Evolutionary conservation across 1,284 basidiomycete species (phyloP), one percentile per base, ranked within the genome.

Genomic region (Amylostereum areolatum): DNA sequence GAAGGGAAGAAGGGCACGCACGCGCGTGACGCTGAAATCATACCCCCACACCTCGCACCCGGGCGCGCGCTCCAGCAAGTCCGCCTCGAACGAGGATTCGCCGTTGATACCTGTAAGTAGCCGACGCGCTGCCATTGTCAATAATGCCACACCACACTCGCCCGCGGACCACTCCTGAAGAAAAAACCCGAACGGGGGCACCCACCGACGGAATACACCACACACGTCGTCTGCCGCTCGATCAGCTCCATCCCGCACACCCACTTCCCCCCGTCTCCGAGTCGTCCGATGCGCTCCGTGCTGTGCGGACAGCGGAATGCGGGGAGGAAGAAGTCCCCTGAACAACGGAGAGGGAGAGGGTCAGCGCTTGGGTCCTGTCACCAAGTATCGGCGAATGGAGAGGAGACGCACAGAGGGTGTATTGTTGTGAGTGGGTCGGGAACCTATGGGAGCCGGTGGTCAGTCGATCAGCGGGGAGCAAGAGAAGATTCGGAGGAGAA

Each of bases 211-310:
- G 75, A 75, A 54, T 77, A 78, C 43, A 78, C 62, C 45, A 75
- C 67, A 49, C 74, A 77, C 32, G 68, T 59, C 37, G 61, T 65
- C 55, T 78, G 73, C 28, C 61, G 62, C 24, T 59, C 62, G 49
- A 78, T 62, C 25, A 70, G 68, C 47, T 74, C 71, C 45, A 77
- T 45, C 5, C 76, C 75, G 51, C 77, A 78, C 5, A 73, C 57
- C 74, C 75, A 79, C 59, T 78, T 79, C 12, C 75, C 75, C 6
- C 75, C 77, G 49, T 78, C 75, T 8, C 72, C 73, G 51, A 75
- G 65, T 5, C 72, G 65, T 4, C 75, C 76, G 24, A 78, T 45
- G 39, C 75, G 67, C 39, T 74, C 65, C 2, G 72, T 58, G 18
- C 66, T 63, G 62, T 75, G 74, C 7, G 76, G 73, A 45, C 74